A percentile compares a stretch with the other conserved stretches of the same genome.
Conservation (phyloP, 108 stramenopile genomes). For the Bacterosira constricta region DNA sequence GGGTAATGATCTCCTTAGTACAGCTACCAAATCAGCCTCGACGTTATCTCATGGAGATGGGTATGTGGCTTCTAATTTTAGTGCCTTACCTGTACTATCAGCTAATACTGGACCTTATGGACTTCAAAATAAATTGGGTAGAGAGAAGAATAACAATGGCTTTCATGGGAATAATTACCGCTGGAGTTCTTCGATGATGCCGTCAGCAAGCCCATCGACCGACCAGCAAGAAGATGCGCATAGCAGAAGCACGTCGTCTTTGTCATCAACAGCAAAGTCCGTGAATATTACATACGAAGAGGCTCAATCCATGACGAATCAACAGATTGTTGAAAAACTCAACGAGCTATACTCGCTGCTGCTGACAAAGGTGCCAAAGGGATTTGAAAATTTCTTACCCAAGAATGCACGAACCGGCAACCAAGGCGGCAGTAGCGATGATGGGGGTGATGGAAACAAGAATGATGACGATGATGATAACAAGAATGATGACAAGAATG, state of each 20-base stretch:
- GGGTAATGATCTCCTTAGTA: no score
- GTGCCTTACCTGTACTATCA: no score
- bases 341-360: constrained; percentile 28
- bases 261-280: neutral
- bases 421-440: neutral
- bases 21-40: no score
- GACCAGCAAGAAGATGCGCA: neutral
- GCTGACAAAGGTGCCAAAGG: constrained; percentile 65
- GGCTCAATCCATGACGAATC: no score
- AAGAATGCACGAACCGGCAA: constrained; percentile 53
- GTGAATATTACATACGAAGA: neutral
- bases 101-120: no score
- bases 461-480: constrained; percentile 19
- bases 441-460: neutral
- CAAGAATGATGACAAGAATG: constrained; percentile 32
- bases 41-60: no score
- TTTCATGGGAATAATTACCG: no score
- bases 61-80: no score
- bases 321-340: constrained; percentile 5
- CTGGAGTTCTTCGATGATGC: neutral
- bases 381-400: constrained; percentile 88
- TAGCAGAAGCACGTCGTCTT: neutral
- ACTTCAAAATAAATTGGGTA: no score
- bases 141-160: no score
- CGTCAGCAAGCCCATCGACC: neutral